Evolutionary conservation across 805 yeast genomes (phyloP).

Genomic region (Brettanomyces nanus): DNA sequence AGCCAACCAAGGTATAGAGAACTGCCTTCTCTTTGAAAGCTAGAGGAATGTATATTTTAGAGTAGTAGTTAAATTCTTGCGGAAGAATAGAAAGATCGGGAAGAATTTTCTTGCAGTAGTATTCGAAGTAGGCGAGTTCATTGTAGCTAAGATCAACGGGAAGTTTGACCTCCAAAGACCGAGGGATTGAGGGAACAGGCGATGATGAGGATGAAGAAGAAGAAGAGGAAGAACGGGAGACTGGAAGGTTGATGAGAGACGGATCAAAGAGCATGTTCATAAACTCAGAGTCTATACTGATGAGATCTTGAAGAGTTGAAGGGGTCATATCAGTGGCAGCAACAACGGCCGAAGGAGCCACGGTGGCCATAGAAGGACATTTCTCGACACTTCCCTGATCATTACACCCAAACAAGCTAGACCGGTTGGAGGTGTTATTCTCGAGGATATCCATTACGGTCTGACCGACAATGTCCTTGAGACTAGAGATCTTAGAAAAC

Average conservation of each 20-base stretch:
- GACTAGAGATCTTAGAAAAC: conserved; percentile 4
- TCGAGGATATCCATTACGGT: conserved; percentile 10
- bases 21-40: conserved; percentile 41
- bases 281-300: conserved; percentile 8
- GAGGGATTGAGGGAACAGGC: conserved; percentile 3
- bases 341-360: neutral
- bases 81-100: conserved; percentile 42
- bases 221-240: too few relatives aligned
- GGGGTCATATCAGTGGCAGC: neutral
- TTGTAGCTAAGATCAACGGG: conserved; percentile 13
- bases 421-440: neutral
- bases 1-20: conserved; percentile 41
- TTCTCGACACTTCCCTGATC: neutral
- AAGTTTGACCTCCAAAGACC: conserved; percentile 11
- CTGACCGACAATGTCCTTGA: conserved; percentile 9
- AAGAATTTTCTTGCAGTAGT: conserved; percentile 37
- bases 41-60: conserved; percentile 46
- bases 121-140: conserved; percentile 31
- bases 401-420: neutral
- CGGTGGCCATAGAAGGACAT: neutral
- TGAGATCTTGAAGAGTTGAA: neutral
- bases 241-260: neutral
- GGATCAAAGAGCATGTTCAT: conserved; percentile 9
- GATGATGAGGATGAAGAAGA: too few relatives aligned
- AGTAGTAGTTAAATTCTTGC: conserved; percentile 39